Evolutionary conservation across 2,329 filamentous ascomycete genomes (phyloP).

Genomic region (Sordariomycetes sp.): DNA sequence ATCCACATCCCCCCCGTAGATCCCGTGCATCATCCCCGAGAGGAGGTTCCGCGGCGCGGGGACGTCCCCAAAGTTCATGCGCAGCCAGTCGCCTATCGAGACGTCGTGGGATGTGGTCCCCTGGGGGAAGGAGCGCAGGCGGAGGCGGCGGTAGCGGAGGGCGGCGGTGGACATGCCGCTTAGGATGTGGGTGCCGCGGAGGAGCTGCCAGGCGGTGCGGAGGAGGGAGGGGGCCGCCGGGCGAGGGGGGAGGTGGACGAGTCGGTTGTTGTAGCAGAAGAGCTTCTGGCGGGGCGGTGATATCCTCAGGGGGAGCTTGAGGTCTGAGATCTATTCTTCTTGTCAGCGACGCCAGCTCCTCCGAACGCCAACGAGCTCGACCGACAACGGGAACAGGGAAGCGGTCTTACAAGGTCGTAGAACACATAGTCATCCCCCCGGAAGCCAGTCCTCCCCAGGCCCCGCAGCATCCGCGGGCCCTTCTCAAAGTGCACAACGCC

Average conservation of each 20-base stretch:
- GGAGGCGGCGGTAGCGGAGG: slow-evolving; percentile 6
- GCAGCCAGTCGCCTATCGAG: slow-evolving; percentile 22
- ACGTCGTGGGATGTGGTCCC: slow-evolving; percentile 12
- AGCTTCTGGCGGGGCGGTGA: slow-evolving; percentile 4
- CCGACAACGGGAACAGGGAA: neutral
- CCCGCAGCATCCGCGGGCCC: slow-evolving; percentile 66
- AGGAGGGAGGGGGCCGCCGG: neutral
- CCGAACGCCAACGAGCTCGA: neutral
- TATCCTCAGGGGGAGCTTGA: neutral
- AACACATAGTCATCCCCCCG: slow-evolving; percentile 51
- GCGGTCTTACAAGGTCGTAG: slow-evolving; percentile 49
- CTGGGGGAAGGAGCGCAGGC: slow-evolving; percentile 14
- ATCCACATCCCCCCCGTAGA: slow-evolving; percentile 83
- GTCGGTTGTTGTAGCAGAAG: slow-evolving; percentile 79
- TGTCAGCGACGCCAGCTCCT: neutral
- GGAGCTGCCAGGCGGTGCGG: slow-evolving; percentile 1
- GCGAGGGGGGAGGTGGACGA: slow-evolving; percentile 19
- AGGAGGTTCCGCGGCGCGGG: slow-evolving; percentile 54
- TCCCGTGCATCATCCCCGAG: slow-evolving; percentile 71
- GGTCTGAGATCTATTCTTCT: slow-evolving; percentile 23
- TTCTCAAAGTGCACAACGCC: slow-evolving; percentile 52
- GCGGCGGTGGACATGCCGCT: slow-evolving; percentile 6
- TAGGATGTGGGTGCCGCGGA: slow-evolving; percentile 1
- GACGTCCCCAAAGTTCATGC: slow-evolving; percentile 9
- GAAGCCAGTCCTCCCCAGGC: slow-evolving; percentile 24